A percentile compares a stretch with the other conserved stretches of the same genome.
Evolutionary conservation across 352 stramenopile genomes (phyloP).

Genomic region (Phytophthora chlamydospora): DNA sequence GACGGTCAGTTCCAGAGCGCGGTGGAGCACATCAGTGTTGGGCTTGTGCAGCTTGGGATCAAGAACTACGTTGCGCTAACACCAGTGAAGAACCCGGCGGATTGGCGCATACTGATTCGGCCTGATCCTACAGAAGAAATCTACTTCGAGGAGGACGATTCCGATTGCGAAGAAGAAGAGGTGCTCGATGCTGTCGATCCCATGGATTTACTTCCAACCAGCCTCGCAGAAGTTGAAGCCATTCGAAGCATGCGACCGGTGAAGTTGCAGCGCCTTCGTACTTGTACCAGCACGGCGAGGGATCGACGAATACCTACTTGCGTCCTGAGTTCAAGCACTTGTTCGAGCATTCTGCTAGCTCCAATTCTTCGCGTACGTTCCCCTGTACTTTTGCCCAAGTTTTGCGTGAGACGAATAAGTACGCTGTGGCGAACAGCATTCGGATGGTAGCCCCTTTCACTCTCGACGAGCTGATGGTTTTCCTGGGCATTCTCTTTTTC

Average conservation of each 20-base stretch:
- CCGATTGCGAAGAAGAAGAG: background rate
- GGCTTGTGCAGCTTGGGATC: background rate
- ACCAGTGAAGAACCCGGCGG: background rate
- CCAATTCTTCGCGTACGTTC: too few relatives aligned
- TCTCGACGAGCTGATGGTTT: background rate
- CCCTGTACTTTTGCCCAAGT: constrained; percentile 3
- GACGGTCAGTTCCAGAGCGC: background rate
- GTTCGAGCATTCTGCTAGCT: too few relatives aligned
- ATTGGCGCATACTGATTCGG: constrained; percentile 1
- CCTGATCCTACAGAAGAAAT: too few relatives aligned
- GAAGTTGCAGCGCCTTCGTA: background rate
- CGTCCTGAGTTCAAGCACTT: background rate
- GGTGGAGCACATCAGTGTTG: background rate
- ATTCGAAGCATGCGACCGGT: background rate
- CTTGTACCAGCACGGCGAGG: too few relatives aligned
- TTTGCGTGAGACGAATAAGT: background rate
- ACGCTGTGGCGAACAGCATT: background rate
- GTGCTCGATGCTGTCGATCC: background rate
- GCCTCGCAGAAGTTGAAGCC: background rate
- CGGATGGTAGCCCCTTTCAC: background rate
- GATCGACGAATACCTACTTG: background rate
- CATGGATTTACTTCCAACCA: background rate
- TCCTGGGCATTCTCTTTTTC: background rate
- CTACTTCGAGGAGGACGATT: background rate
- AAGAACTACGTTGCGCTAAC: constrained; percentile 1